phyloP scores from a whole-genome alignment of 768 basidiomycete species.

The Amanita pallidorosea region DNA sequence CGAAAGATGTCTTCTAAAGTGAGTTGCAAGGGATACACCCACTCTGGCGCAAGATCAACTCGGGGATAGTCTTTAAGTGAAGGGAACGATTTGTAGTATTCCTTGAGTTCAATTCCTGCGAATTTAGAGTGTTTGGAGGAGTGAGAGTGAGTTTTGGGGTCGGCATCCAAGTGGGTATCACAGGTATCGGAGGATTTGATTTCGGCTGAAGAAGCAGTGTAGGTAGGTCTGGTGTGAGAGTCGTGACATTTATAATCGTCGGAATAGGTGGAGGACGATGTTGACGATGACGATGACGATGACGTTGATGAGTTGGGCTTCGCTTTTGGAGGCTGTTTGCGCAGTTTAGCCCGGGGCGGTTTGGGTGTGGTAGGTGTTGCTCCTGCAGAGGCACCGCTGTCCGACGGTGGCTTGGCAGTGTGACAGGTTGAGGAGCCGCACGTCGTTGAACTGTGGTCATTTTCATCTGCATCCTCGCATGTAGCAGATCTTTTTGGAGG shows the following conservation, averaged over 20 bases:
- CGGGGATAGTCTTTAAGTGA: slow-evolving; percentile 10
- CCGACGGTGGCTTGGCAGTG: background rate
- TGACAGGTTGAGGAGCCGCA: slow-evolving; percentile 1
- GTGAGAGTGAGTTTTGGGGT: background rate
- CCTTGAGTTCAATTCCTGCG: background rate
- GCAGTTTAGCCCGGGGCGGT: slow-evolving; percentile 14
- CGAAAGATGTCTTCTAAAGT: slow-evolving; percentile 47
- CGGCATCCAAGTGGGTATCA: background rate
- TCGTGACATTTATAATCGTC: slow-evolving; percentile 8
- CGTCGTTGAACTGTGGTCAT: slow-evolving; percentile 2
- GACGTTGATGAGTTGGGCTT: background rate
- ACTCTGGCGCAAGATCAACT: slow-evolving; percentile 20
- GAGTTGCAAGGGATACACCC: slow-evolving; percentile 38
- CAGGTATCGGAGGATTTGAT: background rate
- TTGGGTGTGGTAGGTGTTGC: slow-evolving; percentile 7
- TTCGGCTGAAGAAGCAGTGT: slow-evolving; percentile 1
- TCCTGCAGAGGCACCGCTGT: background rate
- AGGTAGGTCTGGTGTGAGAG: slow-evolving; percentile 10
- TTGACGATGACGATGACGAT: background rate
- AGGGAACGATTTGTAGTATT: slow-evolving; percentile 9
- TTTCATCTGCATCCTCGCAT: slow-evolving; percentile 1
- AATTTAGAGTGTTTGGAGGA: background rate
- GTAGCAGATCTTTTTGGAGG: background rate
- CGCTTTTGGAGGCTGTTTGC: slow-evolving; percentile 13
- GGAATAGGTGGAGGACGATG: background rate